Evolutionary conservation across 495 filamentous ascomycete species (phyloP), one percentile per base, ranked within the genome.

Genomic region (Hypoxylon perforatum): DNA sequence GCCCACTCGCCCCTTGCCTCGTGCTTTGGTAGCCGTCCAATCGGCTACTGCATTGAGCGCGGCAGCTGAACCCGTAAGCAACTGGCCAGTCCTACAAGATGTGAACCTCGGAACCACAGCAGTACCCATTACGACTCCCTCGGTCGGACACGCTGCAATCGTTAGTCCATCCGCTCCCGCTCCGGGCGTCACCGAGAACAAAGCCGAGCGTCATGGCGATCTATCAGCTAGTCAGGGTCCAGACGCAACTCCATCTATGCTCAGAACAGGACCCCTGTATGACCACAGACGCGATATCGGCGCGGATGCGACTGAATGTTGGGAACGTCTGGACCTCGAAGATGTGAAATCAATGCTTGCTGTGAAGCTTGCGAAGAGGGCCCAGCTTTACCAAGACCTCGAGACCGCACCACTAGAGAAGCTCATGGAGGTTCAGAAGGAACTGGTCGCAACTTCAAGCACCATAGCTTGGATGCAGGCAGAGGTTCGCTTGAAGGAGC

Each of bases 1-100:
- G 49, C 67, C 71, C 8, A 39, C 63, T 45, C 44, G 56, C 18
- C 23, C 2, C 3, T 51, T 11, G 19, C 10, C 6, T 3, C 17
- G 22, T 25, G 35, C 25, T 25, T 19, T 52, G 7, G 18, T 10
- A 17, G 30, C 44, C 18, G 15, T 38, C 15, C 42, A 28, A 2
- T 3, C 14, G 41, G 33, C 17, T 2, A 25, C 3, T 23, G 5
- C n/a, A 12, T 18, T 9, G 39, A 21, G 28, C 30, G 33, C 7
- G 5, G 23, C n/a, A 1, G 21, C 14, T 48, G 18, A 10, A 10
- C 35, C 35, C 7, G 25, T 28, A 28, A 28, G 35, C 35, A 38
- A 38, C 9, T n/a, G 14, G 35, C 8, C 35, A 38, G 35, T 38
- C 14, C 10, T n/a, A n/a, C 35, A 38, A 11, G 14, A 38, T 38